These are phyloP conservation scores for Phytophthora macrochlamydospora DNA, from an alignment of 352 stramenopile genomes.

Conservation along the genomic window DNA sequence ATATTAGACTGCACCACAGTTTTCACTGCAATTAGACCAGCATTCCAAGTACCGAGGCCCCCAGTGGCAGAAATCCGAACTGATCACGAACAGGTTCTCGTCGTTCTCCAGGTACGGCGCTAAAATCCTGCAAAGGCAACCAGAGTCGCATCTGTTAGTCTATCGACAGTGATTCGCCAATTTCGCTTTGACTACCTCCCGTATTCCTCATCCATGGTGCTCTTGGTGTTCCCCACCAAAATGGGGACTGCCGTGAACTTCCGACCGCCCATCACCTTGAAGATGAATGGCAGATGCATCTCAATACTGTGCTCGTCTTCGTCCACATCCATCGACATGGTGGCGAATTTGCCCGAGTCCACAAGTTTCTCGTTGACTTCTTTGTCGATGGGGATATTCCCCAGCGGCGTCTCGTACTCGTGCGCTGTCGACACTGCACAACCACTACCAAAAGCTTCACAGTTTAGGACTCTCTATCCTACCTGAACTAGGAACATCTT, in stretches of 20 bases:
- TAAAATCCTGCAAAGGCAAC: conserved; percentile 70
- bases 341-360: conserved; percentile 75
- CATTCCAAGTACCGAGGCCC: conserved; percentile 60
- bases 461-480: not conserved
- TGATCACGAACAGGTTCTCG: conserved; percentile 95
- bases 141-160: conserved; percentile 1
- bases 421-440: conserved; percentile 86
- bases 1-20: not conserved
- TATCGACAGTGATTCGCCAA: not conserved
- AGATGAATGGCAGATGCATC: conserved; percentile 97
- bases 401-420: conserved; percentile 94
- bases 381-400: conserved; percentile 92
- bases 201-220: conserved; percentile 82
- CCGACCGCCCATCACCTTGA: conserved; percentile 82
- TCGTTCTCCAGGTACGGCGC: conserved; percentile 91
- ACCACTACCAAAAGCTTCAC: conserved; percentile 41
- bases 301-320: conserved; percentile 97
- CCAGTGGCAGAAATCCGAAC: conserved; percentile 98
- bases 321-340: conserved; percentile 88
- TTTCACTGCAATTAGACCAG: not conserved
- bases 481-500: conserved; percentile 1
- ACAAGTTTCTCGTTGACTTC: conserved; percentile 91
- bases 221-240: conserved; percentile 95
- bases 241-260: conserved; percentile 94
- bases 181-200: conserved; percentile 51